These are phyloP conservation scores for Elymus sibiricus DNA, from an alignment of 176 grass and related monocot species.

Conservation along the genomic window DNA sequence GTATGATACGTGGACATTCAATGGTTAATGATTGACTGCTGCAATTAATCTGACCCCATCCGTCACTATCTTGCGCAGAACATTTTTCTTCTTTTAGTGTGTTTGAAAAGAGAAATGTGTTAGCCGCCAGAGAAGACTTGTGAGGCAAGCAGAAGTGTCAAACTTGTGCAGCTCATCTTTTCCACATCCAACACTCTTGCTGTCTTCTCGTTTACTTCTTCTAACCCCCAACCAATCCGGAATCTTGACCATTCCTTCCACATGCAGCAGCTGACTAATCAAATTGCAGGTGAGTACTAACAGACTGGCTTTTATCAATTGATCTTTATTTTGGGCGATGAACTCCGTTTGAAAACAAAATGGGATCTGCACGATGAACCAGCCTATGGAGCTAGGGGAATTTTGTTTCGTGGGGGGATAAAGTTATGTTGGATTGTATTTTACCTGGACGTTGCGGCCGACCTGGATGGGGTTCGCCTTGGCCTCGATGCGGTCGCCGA, in stretches of 20 bases:
- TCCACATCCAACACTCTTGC: neutral
- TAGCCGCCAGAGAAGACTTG: neutral
- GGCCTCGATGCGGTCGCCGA: slow-evolving; percentile 56
- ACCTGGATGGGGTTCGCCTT: slow-evolving; percentile 57
- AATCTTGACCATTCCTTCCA: neutral
- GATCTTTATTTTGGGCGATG: neutral
- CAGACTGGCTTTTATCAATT: too few species aligned
- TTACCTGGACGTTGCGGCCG: slow-evolving; percentile 71
- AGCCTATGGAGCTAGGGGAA: neutral
- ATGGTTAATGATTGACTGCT: neutral
- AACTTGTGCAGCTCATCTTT: neutral
- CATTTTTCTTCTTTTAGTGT: neutral
- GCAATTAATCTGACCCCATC: neutral
- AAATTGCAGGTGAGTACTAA: neutral
- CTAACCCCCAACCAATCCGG: neutral
- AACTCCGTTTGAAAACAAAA: neutral
- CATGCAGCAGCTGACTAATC: neutral
- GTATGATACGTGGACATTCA: neutral
- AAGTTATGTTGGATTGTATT: neutral
- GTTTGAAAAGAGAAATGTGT: neutral
- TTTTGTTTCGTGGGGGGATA: neutral
- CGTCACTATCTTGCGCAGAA: neutral
- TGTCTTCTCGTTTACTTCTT: neutral
- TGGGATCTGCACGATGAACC: neutral
- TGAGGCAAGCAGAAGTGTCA: neutral